Percentiles rank a stretch among this genome's conserved stretches.
These are phyloP conservation scores for Laetiporus sulphureus DNA, from an alignment of 1,284 basidiomycete species.

Conservation along the genomic window DNA sequence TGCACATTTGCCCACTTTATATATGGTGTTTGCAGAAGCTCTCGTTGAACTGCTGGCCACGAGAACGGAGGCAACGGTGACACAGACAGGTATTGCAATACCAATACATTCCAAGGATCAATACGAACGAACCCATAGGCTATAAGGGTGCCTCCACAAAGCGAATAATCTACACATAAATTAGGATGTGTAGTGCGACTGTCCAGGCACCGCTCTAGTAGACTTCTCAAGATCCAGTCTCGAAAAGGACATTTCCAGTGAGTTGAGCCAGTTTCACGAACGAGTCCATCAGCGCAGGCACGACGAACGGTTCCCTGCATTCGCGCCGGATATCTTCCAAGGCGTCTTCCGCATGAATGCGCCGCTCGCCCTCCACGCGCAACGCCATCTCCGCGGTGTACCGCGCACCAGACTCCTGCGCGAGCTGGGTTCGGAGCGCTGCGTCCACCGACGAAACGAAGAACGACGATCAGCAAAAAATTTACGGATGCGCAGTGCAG, in stretches of 20 bases:
- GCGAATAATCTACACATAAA: neutral
- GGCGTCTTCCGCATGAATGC: constrained; percentile 27
- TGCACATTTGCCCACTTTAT: too few species aligned
- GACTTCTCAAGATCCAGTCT: neutral
- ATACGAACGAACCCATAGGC: too few species aligned
- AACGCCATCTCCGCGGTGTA: constrained; percentile 22
- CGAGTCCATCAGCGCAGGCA: constrained; percentile 39
- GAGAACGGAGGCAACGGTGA: too few species aligned
- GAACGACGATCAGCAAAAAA: neutral
- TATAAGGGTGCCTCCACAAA: too few species aligned
- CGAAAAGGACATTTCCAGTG: constrained; percentile 17
- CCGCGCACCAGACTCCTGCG: constrained; percentile 12
- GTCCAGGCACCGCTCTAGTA: neutral
- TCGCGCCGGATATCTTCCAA: constrained; percentile 35
- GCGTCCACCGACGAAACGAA: neutral
- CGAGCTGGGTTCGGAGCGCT: constrained; percentile 14
- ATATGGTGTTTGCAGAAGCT: too few species aligned
- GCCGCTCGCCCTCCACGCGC: constrained; percentile 26
- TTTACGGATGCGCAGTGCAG: neutral
- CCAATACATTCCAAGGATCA: too few species aligned
- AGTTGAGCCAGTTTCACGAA: constrained; percentile 30
- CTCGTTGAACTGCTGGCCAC: too few species aligned
- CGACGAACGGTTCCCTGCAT: constrained; percentile 37
- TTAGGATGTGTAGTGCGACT: neutral
- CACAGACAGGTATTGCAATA: too few species aligned